Evolutionary conservation across 345 rosid species (phyloP).

Genomic region (Rhizophora apiculata): DNA sequence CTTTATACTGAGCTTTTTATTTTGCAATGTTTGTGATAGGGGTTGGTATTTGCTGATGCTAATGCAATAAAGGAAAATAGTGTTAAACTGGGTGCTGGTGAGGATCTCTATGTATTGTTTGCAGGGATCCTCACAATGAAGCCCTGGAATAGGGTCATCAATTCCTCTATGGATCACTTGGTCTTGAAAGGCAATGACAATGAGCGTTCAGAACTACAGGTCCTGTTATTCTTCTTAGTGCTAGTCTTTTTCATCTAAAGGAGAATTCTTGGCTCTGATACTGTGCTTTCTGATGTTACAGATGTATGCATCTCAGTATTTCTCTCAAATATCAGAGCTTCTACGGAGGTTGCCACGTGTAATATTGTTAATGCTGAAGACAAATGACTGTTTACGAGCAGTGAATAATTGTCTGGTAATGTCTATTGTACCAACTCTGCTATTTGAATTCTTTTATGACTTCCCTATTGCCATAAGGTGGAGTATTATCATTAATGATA

Average conservation of each 20-base stretch:
- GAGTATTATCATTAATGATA: neutral
- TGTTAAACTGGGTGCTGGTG: conserved; percentile 87
- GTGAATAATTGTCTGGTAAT: conserved; percentile 76
- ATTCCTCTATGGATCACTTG: conserved; percentile 77
- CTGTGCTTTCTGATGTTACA: conserved; percentile 22
- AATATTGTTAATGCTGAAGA: conserved; percentile 83
- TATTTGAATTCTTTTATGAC: neutral
- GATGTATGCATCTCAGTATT: conserved; percentile 93
- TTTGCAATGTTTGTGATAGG: conserved; percentile 36
- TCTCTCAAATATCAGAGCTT: conserved; percentile 86
- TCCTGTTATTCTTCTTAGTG: conserved; percentile 7
- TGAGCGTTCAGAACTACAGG: conserved; percentile 83
- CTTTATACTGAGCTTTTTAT: conserved; percentile 4
- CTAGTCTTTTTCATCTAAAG: neutral
- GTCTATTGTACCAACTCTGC: neutral
- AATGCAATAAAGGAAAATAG: conserved; percentile 80
- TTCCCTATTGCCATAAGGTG: neutral
- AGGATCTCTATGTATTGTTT: conserved; percentile 73
- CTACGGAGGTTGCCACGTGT: conserved; percentile 88
- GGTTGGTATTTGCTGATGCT: conserved; percentile 74
- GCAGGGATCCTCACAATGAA: conserved; percentile 91
- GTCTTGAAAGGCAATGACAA: conserved; percentile 71
- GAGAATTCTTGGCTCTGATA: conserved; percentile 1
- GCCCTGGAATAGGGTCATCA: conserved; percentile 86
- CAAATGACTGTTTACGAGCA: conserved; percentile 89